Evolutionary conservation across 352 stramenopile genomes (phyloP).

Genomic region (Thraustochytrium striatum): DNA sequence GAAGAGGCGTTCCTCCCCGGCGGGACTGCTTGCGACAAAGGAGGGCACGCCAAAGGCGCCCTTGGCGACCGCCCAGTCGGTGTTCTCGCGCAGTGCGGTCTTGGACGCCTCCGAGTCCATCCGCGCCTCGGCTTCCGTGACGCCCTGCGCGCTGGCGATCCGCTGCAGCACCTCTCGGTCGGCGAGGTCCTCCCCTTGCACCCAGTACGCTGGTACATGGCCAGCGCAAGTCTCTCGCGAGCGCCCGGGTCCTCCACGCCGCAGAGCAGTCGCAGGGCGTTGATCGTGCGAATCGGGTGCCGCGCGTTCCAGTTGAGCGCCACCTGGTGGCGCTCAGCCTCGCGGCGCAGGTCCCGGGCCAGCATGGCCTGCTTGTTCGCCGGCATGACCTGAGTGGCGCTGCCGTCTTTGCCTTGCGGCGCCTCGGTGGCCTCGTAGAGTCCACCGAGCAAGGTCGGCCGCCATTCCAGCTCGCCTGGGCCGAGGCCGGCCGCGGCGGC

Average conservation of each 20-base stretch:
- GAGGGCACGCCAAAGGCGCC: conserved; percentile 34
- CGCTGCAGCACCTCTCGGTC: not conserved
- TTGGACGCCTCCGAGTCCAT: not conserved
- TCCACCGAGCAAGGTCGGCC: not conserved
- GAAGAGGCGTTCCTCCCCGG: not conserved
- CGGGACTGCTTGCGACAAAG: not conserved
- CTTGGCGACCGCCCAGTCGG: not conserved
- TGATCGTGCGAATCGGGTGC: not conserved
- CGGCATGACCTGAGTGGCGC: conserved; percentile 2
- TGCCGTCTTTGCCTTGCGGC: not conserved
- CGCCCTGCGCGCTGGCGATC: not conserved
- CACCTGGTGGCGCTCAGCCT: not conserved
- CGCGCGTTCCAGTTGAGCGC: not conserved
- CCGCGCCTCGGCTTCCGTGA: not conserved
- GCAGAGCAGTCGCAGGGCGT: not conserved
- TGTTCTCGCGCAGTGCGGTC: not conserved
- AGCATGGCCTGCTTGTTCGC: conserved; percentile 6
- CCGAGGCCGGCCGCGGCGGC: not conserved
- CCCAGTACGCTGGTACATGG: conserved; percentile 31
- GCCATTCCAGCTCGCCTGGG: conserved; percentile 5
- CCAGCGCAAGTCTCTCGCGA: not conserved
- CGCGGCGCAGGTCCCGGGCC: not conserved
- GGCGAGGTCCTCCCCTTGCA: not conserved
- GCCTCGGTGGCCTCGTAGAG: conserved; percentile 1
- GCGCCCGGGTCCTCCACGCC: not conserved